Percentiles rank a stretch among this genome's conserved stretches.
Conservation (phyloP, 352 stramenopile species). For the Globisporangium radiosum region DNA sequence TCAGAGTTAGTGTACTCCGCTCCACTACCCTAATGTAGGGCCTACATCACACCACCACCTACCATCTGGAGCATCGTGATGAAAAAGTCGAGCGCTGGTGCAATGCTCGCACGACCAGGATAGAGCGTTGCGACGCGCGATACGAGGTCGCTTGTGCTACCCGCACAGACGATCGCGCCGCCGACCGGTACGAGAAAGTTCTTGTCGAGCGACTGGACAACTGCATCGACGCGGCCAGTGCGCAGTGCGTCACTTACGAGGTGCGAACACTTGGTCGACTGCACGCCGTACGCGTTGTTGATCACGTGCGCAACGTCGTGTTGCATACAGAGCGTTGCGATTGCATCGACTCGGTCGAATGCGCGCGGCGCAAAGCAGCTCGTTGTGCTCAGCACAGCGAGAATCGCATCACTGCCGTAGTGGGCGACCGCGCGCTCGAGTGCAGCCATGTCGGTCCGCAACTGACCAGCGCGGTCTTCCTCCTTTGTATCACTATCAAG, state of each 20-base stretch:
- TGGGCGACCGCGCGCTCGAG: conserved; percentile 61
- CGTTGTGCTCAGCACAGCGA: conserved; percentile 97
- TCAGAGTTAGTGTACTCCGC: too few species aligned
- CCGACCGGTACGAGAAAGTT: conserved; percentile 98
- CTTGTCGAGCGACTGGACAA: conserved; percentile 99
- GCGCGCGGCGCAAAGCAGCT: conserved; percentile 97
- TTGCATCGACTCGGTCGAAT: conserved; percentile 91
- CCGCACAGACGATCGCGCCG: conserved; percentile 75
- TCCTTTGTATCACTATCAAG: conserved; percentile 12
- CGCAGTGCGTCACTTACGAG: conserved; percentile 88
- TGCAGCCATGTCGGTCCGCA: conserved; percentile 88
- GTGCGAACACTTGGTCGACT: conserved; percentile 92
- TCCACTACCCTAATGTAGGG: too few species aligned
- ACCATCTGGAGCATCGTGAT: conserved; percentile 99
- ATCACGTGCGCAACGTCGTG: conserved; percentile 92
- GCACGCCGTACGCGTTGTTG: conserved; percentile 99
- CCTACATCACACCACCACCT: conserved; percentile 9
- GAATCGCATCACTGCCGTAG: conserved; percentile 55
- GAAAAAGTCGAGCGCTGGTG: conserved; percentile 96
- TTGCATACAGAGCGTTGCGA: conserved; percentile 87
- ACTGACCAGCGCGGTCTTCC: conserved; percentile 35
- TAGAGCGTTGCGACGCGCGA: conserved; percentile 91
- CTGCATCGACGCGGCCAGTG: conserved; percentile 91
- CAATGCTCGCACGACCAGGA: conserved; percentile 92
- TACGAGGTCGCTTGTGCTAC: conserved; percentile 69